Percentiles rank a stretch among this genome's conserved stretches.
These are phyloP conservation scores for Xylaria sp. DNA, from an alignment of 2,329 filamentous ascomycete genomes.

Conservation along the genomic window DNA sequence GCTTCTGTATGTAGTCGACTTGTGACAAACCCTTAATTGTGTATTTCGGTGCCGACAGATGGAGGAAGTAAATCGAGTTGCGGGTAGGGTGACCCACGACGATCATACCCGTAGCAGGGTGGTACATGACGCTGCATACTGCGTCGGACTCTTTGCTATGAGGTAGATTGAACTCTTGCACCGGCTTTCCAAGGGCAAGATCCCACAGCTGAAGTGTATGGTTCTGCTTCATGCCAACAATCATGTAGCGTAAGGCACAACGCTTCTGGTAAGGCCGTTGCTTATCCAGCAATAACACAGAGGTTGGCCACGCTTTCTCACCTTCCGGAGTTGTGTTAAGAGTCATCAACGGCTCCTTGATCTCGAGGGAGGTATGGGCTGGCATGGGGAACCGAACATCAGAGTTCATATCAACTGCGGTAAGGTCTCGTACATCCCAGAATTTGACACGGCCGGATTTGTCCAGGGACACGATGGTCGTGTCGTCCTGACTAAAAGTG, in stretches of 20 bases:
- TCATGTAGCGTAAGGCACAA: conserved; percentile 90
- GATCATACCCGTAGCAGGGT: conserved; percentile 91
- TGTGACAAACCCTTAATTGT: conserved; percentile 85
- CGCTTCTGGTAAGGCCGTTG: conserved; percentile 91
- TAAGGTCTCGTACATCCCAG: conserved; percentile 93
- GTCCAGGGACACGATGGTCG: conserved; percentile 92
- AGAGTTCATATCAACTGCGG: conserved; percentile 62
- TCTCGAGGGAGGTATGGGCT: conserved; percentile 72
- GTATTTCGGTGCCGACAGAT: conserved; percentile 94
- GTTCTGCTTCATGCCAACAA: conserved; percentile 99
- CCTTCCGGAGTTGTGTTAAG: conserved; percentile 86
- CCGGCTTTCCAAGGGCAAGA: conserved; percentile 91
- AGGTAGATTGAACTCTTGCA: conserved; percentile 96
- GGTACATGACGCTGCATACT: conserved; percentile 97
- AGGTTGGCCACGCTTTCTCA: conserved; percentile 97
- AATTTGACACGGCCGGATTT: conserved; percentile 97
- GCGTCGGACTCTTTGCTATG: conserved; percentile 96
- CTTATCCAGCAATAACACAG: conserved; percentile 96
- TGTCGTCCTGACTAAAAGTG: conserved; percentile 96
- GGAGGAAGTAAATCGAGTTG: conserved; percentile 97
- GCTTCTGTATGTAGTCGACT: conserved; percentile 84
- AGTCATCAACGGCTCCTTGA: conserved; percentile 87
- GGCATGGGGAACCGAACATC: conserved; percentile 64
- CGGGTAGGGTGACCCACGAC: conserved; percentile 95
- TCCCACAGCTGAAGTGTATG: conserved; percentile 99